phyloP scores from a whole-genome alignment of 805 yeast genomes.

The Monosporozyma solicola region DNA sequence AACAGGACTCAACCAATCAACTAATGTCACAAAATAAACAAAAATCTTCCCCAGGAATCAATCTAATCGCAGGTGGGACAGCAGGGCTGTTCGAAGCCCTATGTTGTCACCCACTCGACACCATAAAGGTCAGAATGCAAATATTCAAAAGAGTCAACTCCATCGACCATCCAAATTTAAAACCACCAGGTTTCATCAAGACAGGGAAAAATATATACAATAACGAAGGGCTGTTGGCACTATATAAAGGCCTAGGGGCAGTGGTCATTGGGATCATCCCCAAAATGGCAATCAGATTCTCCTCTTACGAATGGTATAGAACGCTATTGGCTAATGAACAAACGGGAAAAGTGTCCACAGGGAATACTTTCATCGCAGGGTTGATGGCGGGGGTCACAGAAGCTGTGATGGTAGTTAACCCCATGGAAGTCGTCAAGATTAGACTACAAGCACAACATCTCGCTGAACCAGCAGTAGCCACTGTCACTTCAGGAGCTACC shows the following conservation, averaged over 20 bases:
- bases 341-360: constrained; percentile 61
- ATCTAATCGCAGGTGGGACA: constrained; percentile 86
- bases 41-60: constrained; percentile 43
- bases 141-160: constrained; percentile 50
- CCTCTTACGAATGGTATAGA: constrained; percentile 87
- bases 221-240: constrained; percentile 75
- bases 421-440: constrained; percentile 95
- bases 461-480: constrained; percentile 30
- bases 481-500: constrained; percentile 1
- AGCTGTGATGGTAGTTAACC: constrained; percentile 89
- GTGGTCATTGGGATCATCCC: constrained; percentile 97
- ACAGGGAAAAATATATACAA: constrained; percentile 74
- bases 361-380: constrained; percentile 80
- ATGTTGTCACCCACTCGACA: constrained; percentile 96
- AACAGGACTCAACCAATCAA: not conserved
- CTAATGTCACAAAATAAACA: constrained; percentile 24
- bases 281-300: constrained; percentile 94
- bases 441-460: constrained; percentile 91
- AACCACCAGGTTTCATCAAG: constrained; percentile 75
- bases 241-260: constrained; percentile 94
- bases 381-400: constrained; percentile 97
- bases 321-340: constrained; percentile 48
- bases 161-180: constrained; percentile 20
- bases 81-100: constrained; percentile 98
- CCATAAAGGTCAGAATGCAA: constrained; percentile 96